Percentiles rank a stretch among this genome's conserved stretches.
phyloP scores from a whole-genome alignment of 2,329 filamentous ascomycete genomes.

The Didymella keratinophila region DNA sequence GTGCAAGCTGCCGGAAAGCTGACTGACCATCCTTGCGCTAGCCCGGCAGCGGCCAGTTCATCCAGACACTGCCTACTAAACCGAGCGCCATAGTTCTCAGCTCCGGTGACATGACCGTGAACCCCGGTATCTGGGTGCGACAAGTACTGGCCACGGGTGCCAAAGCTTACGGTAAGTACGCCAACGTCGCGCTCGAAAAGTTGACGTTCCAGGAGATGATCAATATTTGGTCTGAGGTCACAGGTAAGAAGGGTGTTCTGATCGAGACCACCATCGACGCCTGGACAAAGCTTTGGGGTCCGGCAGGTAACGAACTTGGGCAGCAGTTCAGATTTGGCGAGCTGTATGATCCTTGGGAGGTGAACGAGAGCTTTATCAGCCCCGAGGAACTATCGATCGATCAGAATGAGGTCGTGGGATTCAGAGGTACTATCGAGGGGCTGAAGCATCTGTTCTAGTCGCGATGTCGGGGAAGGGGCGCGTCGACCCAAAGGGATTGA shows the following conservation, averaged over 20 bases:
- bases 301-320: constrained; percentile 34
- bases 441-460: constrained; percentile 11
- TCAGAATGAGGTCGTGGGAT: constrained; percentile 35
- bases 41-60: constrained; percentile 2
- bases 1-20: neutral
- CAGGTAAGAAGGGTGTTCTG: constrained; percentile 38
- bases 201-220: constrained; percentile 38
- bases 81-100: constrained; percentile 32
- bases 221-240: constrained; percentile 38
- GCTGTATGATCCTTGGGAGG: constrained; percentile 37
- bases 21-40: neutral
- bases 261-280: constrained; percentile 25
- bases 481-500: neutral
- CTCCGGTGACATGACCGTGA: constrained; percentile 41
- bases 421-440: constrained; percentile 30
- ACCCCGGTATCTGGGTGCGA: constrained; percentile 42
- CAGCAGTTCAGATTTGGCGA: constrained; percentile 41
- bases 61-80: constrained; percentile 38
- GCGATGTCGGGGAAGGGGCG: neutral
- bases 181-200: constrained; percentile 38
- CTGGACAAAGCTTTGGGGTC: constrained; percentile 28
- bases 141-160: constrained; percentile 30
- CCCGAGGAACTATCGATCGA: constrained; percentile 37
- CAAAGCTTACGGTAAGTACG: constrained; percentile 35
- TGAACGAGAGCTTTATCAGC: constrained; percentile 32